A percentile compares a stretch with the other conserved stretches of the same genome.
phyloP scores from a whole-genome alignment of 306 rosid species.

The Prunus kanzakura region DNA sequence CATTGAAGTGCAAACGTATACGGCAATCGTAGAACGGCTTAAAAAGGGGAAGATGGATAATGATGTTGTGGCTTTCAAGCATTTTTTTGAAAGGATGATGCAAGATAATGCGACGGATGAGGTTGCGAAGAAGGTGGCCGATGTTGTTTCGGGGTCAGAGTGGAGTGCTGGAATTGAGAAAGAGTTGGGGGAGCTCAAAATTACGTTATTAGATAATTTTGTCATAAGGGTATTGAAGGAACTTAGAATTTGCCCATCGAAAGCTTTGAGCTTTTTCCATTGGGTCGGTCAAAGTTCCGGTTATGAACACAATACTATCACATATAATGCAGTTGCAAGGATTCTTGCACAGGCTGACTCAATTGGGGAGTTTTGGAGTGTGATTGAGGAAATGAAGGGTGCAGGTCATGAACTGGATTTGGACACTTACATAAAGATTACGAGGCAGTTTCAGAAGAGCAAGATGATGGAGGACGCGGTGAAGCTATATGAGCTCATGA shows the following conservation, averaged over 20 bases:
- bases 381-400: constrained; percentile 63
- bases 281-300: constrained; percentile 56
- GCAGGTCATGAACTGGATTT: constrained; percentile 62
- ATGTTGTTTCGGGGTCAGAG: constrained; percentile 48
- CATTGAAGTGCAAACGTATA: constrained; percentile 53
- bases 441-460: constrained; percentile 59
- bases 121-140: constrained; percentile 50
- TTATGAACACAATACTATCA: constrained; percentile 51
- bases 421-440: constrained; percentile 71
- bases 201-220: constrained; percentile 52
- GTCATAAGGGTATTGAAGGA: constrained; percentile 63
- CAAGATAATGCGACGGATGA: constrained; percentile 49
- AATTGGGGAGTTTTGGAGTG: constrained; percentile 62
- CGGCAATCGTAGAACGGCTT: constrained; percentile 32
- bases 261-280: constrained; percentile 55
- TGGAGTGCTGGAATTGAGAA: constrained; percentile 55
- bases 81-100: constrained; percentile 50
- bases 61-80: constrained; percentile 46
- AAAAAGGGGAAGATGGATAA: constrained; percentile 48
- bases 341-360: constrained; percentile 59
- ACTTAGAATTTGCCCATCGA: constrained; percentile 44
- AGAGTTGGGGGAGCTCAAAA: constrained; percentile 38
- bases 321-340: constrained; percentile 69
- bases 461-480: constrained; percentile 79
- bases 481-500: constrained; percentile 84